Percentiles rank a stretch among this genome's conserved stretches.
Evolutionary conservation across 768 basidiomycete species (phyloP).

Genomic region (Phylloporus sp.): DNA sequence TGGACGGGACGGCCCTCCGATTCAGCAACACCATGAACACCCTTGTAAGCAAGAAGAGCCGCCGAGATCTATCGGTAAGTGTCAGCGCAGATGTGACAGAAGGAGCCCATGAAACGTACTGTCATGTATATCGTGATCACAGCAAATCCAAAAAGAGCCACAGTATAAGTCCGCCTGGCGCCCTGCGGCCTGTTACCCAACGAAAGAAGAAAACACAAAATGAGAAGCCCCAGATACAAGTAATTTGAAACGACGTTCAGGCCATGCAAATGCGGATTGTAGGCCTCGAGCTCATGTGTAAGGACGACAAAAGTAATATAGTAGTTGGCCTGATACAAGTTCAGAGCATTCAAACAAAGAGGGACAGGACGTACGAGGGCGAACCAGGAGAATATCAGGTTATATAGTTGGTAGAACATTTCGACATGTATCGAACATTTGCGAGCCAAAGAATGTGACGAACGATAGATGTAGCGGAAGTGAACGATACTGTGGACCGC

Average conservation of each 20-base stretch:
- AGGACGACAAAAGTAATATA: constrained; percentile 86
- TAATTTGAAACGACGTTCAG: constrained; percentile 80
- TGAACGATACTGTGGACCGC: constrained; percentile 88
- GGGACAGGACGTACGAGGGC: constrained; percentile 50
- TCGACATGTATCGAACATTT: constrained; percentile 97
- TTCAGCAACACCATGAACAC: constrained; percentile 55
- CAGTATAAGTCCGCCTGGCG: constrained; percentile 79
- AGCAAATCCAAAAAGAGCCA: constrained; percentile 82
- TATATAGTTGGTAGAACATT: constrained; percentile 86
- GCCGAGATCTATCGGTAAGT: constrained; percentile 52
- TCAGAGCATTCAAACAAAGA: neutral
- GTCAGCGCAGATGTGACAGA: constrained; percentile 5
- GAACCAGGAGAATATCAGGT: constrained; percentile 92
- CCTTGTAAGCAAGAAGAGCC: constrained; percentile 79
- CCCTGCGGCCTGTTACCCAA: constrained; percentile 93
- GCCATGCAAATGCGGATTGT: constrained; percentile 57
- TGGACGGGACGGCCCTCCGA: constrained; percentile 43
- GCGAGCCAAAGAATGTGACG: constrained; percentile 71
- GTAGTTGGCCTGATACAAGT: constrained; percentile 66
- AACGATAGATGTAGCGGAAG: constrained; percentile 93
- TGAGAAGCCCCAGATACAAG: constrained; percentile 80
- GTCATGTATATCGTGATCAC: constrained; percentile 97
- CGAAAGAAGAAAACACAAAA: constrained; percentile 82
- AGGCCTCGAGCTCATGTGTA: constrained; percentile 61
- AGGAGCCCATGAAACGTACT: constrained; percentile 43